Evolutionary conservation across 148 eudicot genomes (phyloP).

Genomic region (Oxyria digyna): DNA sequence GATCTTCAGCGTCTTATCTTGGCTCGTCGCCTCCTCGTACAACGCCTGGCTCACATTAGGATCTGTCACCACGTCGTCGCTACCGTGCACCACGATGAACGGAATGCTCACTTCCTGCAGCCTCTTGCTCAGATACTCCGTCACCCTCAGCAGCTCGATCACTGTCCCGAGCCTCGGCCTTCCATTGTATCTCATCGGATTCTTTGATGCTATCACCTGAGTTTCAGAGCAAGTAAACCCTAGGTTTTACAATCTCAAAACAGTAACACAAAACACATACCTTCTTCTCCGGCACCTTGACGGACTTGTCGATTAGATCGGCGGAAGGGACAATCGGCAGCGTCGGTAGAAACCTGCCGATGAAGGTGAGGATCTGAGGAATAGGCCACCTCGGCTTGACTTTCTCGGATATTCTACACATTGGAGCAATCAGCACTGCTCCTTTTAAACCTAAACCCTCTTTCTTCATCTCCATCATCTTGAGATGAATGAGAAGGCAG

Average conservation of each 20-base stretch:
- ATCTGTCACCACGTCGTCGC: constrained; percentile 79
- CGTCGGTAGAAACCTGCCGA: constrained; percentile 58
- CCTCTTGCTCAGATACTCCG: constrained; percentile 41
- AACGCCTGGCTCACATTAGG: constrained; percentile 66
- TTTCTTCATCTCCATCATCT: background rate
- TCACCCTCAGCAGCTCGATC: constrained; percentile 53
- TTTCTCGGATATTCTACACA: constrained; percentile 67
- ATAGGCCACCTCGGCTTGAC: constrained; percentile 77
- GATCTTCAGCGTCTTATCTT: constrained; percentile 61
- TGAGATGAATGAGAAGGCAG: constrained; percentile 47
- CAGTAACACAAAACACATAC: background rate
- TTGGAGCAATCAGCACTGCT: constrained; percentile 65
- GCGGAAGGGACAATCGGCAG: constrained; percentile 66
- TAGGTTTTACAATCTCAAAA: background rate
- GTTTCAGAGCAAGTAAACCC: background rate
- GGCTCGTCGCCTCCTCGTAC: constrained; percentile 54
- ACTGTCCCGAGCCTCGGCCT: constrained; percentile 92
- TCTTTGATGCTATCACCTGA: constrained; percentile 35
- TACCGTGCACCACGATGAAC: constrained; percentile 73
- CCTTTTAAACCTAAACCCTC: constrained; percentile 31
- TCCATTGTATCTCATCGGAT: constrained; percentile 67
- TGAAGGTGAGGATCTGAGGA: constrained; percentile 41
- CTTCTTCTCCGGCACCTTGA: constrained; percentile 54
- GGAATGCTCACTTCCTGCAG: constrained; percentile 41
- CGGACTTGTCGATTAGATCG: constrained; percentile 62